These are phyloP conservation scores for Vitis cinerea DNA, from an alignment of 164 flowering plant species.

Conservation along the genomic window DNA sequence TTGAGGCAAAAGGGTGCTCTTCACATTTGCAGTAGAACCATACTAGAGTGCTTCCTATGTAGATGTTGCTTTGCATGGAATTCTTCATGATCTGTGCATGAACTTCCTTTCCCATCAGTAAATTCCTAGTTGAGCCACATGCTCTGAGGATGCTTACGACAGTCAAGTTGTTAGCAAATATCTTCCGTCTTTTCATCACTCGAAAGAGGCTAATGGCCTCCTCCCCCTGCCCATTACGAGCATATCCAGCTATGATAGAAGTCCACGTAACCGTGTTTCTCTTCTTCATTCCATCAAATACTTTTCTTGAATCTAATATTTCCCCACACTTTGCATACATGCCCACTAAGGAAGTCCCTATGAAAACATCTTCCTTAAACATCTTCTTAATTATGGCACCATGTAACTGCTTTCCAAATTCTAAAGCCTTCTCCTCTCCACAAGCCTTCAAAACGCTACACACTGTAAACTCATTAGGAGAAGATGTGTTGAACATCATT, in stretches of 20 bases:
- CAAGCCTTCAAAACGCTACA: constrained; percentile 77
- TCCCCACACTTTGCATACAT: constrained; percentile 84
- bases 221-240: constrained; percentile 67
- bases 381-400: constrained; percentile 55
- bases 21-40: constrained; percentile 85
- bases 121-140: constrained; percentile 59
- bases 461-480: constrained; percentile 67
- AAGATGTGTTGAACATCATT: constrained; percentile 51
- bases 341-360: constrained; percentile 64
- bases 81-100: constrained; percentile 73
- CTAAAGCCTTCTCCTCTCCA: constrained; percentile 57
- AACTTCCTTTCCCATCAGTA: constrained; percentile 62
- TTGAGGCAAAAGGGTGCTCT: constrained; percentile 38
- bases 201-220: constrained; percentile 70
- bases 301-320: constrained; percentile 43
- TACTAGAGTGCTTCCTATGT: constrained; percentile 72
- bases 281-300: constrained; percentile 63
- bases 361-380: constrained; percentile 55
- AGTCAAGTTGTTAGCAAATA: constrained; percentile 60
- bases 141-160: constrained; percentile 73
- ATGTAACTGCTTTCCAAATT: constrained; percentile 73
- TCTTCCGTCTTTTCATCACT: constrained; percentile 60
- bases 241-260: constrained; percentile 77
- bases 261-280: constrained; percentile 88
- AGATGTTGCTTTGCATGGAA: constrained; percentile 35